Evolutionary conservation across 208 protist genomes (phyloP).

Genomic region (Leptomonas pyrrhocoris): DNA sequence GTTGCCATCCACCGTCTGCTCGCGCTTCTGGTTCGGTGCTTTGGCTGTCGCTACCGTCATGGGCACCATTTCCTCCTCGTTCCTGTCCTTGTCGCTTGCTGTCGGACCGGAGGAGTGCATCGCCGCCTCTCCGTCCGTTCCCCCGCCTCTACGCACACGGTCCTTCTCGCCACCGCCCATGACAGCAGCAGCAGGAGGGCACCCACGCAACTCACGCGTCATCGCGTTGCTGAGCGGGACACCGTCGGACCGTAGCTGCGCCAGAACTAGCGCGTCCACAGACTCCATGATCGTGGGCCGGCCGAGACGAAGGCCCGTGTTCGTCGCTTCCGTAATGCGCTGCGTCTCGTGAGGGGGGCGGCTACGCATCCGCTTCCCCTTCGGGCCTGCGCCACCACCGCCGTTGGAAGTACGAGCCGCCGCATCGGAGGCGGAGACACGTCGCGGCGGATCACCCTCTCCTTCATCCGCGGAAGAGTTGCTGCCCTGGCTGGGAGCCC

Average conservation of each 20-base stretch:
- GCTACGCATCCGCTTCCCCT: constrained; percentile 15
- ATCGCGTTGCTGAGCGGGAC: constrained; percentile 35
- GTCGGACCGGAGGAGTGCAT: too few species aligned
- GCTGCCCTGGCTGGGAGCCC: too few species aligned
- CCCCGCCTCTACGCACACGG: too few species aligned
- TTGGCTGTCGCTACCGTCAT: not conserved
- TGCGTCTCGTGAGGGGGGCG: not conserved
- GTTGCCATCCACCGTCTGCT: not conserved
- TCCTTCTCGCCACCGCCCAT: too few species aligned
- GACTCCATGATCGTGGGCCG: constrained; percentile 37
- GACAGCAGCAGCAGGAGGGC: not conserved
- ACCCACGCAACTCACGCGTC: constrained; percentile 24
- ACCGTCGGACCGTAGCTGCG: constrained; percentile 69
- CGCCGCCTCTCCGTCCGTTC: too few species aligned
- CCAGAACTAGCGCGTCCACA: constrained; percentile 65
- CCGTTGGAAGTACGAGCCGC: too few species aligned
- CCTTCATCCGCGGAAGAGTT: not conserved
- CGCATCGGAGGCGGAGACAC: not conserved
- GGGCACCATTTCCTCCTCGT: not conserved
- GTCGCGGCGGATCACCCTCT: not conserved
- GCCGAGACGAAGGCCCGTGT: constrained; percentile 10
- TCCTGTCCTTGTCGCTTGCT: not conserved
- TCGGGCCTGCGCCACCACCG: not conserved
- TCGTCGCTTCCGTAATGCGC: not conserved
- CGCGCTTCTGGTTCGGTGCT: not conserved